A percentile compares a stretch with the other conserved stretches of the same genome.
Conservation (phyloP, 2,329 filamentous ascomycete species). For the Mariannaea elegans region DNA sequence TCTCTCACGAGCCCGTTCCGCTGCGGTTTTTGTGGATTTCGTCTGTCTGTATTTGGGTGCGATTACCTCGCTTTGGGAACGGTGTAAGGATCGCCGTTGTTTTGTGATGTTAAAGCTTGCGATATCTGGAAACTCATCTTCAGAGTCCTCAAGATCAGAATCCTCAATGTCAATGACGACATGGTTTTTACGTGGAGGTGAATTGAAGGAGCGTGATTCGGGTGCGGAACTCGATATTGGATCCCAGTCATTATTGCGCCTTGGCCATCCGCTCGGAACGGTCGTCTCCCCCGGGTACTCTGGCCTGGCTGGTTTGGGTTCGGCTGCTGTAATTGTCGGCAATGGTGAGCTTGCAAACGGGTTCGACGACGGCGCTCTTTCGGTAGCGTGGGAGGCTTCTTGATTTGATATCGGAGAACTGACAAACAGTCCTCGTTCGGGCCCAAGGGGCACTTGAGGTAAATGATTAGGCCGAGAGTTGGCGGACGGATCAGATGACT, state of each 20-base stretch:
- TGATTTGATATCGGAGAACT: neutral
- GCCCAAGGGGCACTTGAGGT: no score
- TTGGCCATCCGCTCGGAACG: constrained; percentile 9
- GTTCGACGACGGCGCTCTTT: neutral
- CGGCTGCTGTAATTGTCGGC: constrained; percentile 2
- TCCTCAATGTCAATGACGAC: constrained; percentile 50
- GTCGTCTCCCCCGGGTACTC: constrained; percentile 10
- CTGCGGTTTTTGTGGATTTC: constrained; percentile 41
- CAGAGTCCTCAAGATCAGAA: constrained; percentile 45
- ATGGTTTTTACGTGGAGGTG: constrained; percentile 23
- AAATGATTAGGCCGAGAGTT: neutral
- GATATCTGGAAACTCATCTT: constrained; percentile 61
- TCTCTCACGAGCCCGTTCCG: constrained; percentile 52
- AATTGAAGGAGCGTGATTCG: constrained; percentile 41
- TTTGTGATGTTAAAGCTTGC: constrained; percentile 50
- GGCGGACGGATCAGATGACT: neutral
- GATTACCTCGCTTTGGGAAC: constrained; percentile 45
- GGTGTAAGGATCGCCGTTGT: constrained; percentile 37
- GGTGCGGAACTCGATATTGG: constrained; percentile 64
- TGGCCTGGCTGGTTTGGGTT: constrained; percentile 11
- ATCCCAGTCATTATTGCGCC: constrained; percentile 50
- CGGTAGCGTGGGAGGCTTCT: neutral
- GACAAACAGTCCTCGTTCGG: neutral
- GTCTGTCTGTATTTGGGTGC: constrained; percentile 22
- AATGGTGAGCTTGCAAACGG: constrained; percentile 30